A percentile compares a stretch with the other conserved stretches of the same genome.
These are phyloP conservation scores for Metroxylon sagu DNA, from an alignment of 176 grass and related monocot species.

Conservation along the genomic window DNA sequence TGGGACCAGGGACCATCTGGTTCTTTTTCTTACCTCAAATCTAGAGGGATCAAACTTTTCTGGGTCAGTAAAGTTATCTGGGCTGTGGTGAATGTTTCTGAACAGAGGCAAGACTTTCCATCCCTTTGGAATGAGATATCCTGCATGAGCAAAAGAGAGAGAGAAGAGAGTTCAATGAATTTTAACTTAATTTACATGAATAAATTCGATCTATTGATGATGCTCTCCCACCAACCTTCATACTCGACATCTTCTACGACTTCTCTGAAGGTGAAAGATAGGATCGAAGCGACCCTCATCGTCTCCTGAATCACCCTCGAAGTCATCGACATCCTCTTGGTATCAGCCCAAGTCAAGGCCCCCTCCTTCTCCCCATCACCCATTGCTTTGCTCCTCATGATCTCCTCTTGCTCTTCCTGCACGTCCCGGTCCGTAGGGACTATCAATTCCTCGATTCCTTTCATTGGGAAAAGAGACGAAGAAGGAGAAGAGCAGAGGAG, in stretches of 20 bases:
- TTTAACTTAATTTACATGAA: too few relatives aligned
- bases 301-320: slow-evolving; percentile 91
- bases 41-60: slow-evolving; percentile 95
- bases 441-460: neutral
- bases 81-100: slow-evolving; percentile 93
- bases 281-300: slow-evolving; percentile 93
- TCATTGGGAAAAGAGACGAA: neutral
- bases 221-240: slow-evolving; percentile 39
- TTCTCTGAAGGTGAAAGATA: slow-evolving; percentile 97
- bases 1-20: too few relatives aligned
- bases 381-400: slow-evolving; percentile 40
- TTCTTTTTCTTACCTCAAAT: slow-evolving; percentile 53
- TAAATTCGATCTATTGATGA: neutral
- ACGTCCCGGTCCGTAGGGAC: neutral
- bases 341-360: slow-evolving; percentile 61
- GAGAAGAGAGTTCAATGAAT: too few relatives aligned
- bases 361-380: slow-evolving; percentile 11
- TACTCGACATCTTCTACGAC: slow-evolving; percentile 95
- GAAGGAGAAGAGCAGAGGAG: too few relatives aligned
- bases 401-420: slow-evolving; percentile 80
- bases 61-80: slow-evolving; percentile 70
- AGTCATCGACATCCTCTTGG: slow-evolving; percentile 64
- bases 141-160: slow-evolving; percentile 26
- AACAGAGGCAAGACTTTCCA: slow-evolving; percentile 98
- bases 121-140: slow-evolving; percentile 96